Evolutionary conservation across 2,329 filamentous ascomycete genomes (phyloP).

Genomic region (Botrytis pseudocinerea): DNA sequence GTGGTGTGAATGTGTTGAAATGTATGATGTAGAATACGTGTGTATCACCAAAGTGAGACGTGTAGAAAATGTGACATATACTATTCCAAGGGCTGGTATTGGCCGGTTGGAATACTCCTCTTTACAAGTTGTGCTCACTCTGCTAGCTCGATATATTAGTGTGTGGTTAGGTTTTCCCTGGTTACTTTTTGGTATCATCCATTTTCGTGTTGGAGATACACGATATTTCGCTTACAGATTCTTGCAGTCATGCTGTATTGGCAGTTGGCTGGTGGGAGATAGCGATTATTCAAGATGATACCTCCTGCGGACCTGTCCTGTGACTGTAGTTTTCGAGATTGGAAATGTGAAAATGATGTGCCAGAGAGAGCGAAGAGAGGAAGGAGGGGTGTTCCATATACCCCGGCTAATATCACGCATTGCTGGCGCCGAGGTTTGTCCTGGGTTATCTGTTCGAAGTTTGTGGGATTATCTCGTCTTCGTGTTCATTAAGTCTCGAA

Average conservation of each 20-base stretch:
- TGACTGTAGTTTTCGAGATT: background rate
- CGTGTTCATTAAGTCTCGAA: background rate
- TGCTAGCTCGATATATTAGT: background rate
- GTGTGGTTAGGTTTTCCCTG: background rate
- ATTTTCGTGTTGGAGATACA: background rate
- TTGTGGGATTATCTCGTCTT: background rate
- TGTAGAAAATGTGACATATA: too few relatives aligned
- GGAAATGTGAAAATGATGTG: background rate
- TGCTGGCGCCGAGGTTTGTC: background rate
- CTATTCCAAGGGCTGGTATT: too few relatives aligned
- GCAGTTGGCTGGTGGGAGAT: background rate
- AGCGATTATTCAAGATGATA: background rate
- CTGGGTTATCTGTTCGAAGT: background rate
- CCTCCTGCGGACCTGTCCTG: background rate
- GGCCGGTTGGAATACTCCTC: background rate
- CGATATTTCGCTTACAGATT: background rate
- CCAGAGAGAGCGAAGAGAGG: background rate
- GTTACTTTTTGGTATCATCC: background rate
- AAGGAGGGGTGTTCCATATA: background rate
- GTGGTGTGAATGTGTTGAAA: too few relatives aligned
- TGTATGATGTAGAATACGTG: too few relatives aligned
- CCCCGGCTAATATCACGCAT: accelerated
- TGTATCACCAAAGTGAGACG: too few relatives aligned
- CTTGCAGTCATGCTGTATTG: background rate
- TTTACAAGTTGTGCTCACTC: background rate